Base-by-base conservation (phyloP, 2,329 filamentous ascomycete species). In the Hymenotorrendiella dingleyae region DNA sequence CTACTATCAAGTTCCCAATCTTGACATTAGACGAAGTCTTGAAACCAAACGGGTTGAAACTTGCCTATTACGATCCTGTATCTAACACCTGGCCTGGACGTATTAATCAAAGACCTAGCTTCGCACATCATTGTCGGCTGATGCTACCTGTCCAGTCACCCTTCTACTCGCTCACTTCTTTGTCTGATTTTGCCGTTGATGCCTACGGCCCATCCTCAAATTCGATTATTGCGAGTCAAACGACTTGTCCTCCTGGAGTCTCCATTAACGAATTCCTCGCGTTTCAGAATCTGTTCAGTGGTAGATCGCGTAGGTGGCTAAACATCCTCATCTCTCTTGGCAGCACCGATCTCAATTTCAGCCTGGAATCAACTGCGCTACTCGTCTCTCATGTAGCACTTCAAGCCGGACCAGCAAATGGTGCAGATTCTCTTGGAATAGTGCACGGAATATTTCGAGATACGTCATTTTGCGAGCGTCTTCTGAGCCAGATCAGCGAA, bases 291-390 rank as follows among this genome's bases (percentile, higher is more conserved):
- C 52, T 79, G 0, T 59, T 71, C 2, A 58, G 63, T 3, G 72
- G 72, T 0, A 66, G 61, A 12, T 44, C 59, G 32, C 55, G 66
- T 1, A 64, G 73, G 5, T 76, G 74, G 72, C 55, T 64, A 1
- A 62, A 66, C 3, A 62, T 80, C 0, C 51, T 77, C 0, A 46
- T 67, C 0, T 73, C 79, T 47, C 53, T 80, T 3, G 72, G 67
- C 0, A 67, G 71, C 1, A 67, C 70, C 0, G 73, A 72, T 45
- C 39, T 87, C 3, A 83, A 84, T 47, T 76, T 85, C 47, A 76
- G 73, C 22, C 70, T 68, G 0, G 67, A 75, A 22, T 65, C 70
- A 0, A 74, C 74, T 0, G 66, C 67, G 22, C 45, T 63, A 0
- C 50, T 83, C 0, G 55, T 86, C 1, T 61, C 63, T 1, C 72